Evolutionary conservation across 2,329 filamentous ascomycete genomes (phyloP), one percentile per base, ranked within the genome.

Genomic region (Aspergillus aculeatus): DNA sequence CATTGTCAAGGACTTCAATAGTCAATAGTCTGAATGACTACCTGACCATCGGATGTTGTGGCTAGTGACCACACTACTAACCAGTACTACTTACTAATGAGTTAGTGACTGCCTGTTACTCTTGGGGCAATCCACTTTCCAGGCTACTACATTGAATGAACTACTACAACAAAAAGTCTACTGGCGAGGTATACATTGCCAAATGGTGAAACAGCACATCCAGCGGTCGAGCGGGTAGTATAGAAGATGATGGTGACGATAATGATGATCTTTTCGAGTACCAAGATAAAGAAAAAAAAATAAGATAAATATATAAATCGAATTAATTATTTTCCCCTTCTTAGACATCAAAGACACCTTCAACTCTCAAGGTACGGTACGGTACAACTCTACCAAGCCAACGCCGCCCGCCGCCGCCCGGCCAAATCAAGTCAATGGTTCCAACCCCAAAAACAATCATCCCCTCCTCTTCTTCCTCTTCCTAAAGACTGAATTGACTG

Each of bases 11-110:
- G 7, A 26, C 7, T 9, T 29, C 26, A 29, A 29, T 29, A 10
- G 26, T 29, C 26, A 29, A 10, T 29, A 29, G 26, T 29, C 7
- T 10, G 26, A 29, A 48, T 50, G 24, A 50, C 41, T 51, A 56
- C 21, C 55, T 51, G 54, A 63, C 59, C 53, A 21, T 50, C 19
- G 41, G 44, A 47, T 55, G 54, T 19, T 63, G 61, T 63, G 61
- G 61, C 61, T 63, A 56, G 61, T 63, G 61, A 56, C 48, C 56
- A 60, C 58, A 50, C 54, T 53, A 31, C 41, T 38, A 31, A 21
- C 26, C 12, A 35, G 32, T 26, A 7, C 24, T 26, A 26, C 26
- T 29, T 26, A 26, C 26, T 29, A 29, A 29, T 29, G 26, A 29
- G 12, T 16, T 32, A 32, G 14, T 16, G 10, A 41, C 38, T 41